Conservation (phyloP, 2,329 filamentous ascomycete species). For the Aspergillus niger region DNA sequence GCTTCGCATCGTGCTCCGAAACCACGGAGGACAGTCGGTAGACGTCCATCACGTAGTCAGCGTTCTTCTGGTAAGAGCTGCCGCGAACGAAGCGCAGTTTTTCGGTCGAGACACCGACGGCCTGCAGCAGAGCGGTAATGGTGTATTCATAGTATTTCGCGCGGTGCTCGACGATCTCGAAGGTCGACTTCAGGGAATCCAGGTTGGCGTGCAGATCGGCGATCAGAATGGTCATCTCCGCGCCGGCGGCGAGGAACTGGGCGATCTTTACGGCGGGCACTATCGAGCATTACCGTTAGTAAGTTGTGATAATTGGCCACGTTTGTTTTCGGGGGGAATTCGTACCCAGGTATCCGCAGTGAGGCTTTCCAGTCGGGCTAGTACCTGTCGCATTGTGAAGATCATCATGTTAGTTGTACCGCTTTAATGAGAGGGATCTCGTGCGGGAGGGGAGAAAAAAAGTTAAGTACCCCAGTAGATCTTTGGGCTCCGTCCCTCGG, state of each 20-base stretch:
- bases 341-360: constrained; percentile 74
- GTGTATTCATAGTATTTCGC: constrained; percentile 79
- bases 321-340: not conserved
- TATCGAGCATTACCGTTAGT: constrained; percentile 12
- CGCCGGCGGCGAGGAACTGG: constrained; percentile 81
- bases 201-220: constrained; percentile 62
- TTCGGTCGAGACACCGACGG: constrained; percentile 76
- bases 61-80: constrained; percentile 69
- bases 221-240: constrained; percentile 76
- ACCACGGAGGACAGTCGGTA: constrained; percentile 67
- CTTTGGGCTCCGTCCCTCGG: constrained; percentile 31
- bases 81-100: constrained; percentile 83
- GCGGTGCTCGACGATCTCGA: constrained; percentile 81
- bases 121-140: constrained; percentile 73
- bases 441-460: not conserved
- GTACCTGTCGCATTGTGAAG: constrained; percentile 47
- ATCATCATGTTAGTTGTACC: constrained; percentile 1
- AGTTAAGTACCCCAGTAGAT: constrained; percentile 36
- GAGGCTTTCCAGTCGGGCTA: constrained; percentile 82
- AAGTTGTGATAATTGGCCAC: constrained; percentile 5
- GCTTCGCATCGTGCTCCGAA: constrained; percentile 76
- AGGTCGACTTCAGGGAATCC: constrained; percentile 65
- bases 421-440: not conserved
- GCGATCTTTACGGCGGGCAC: constrained; percentile 85
- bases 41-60: constrained; percentile 83